These are phyloP conservation scores for Brasilioporus rufonigricans DNA, from an alignment of 768 basidiomycete species.

Conservation along the genomic window DNA sequence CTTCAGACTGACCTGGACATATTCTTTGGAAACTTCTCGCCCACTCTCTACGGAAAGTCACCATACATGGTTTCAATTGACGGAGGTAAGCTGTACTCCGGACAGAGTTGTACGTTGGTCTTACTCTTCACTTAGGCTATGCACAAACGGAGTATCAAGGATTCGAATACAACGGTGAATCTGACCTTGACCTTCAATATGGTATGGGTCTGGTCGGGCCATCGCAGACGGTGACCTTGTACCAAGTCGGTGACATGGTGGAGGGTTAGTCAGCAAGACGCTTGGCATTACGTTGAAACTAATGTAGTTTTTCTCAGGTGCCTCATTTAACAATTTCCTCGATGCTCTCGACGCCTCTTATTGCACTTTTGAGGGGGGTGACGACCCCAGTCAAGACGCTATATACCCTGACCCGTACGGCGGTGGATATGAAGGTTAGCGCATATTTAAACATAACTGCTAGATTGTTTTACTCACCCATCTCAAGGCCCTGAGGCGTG, in stretches of 20 bases:
- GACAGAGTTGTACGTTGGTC: too few relatives aligned
- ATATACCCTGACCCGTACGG: slow-evolving; percentile 41
- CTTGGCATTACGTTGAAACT: too few relatives aligned
- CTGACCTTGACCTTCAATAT: slow-evolving; percentile 72
- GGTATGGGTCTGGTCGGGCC: slow-evolving; percentile 50
- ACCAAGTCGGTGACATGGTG: slow-evolving; percentile 40
- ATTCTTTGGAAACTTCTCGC: too few relatives aligned
- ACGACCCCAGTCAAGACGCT: slow-evolving; percentile 38
- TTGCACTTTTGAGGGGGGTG: slow-evolving; percentile 47
- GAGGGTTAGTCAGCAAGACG: slow-evolving; percentile 25
- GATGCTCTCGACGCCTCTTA: slow-evolving; percentile 44
- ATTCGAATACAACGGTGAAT: slow-evolving; percentile 59
- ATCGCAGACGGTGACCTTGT: slow-evolving; percentile 35
- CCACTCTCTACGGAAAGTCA: slow-evolving; percentile 38
- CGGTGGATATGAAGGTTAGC: slow-evolving; percentile 39
- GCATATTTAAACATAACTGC: too few relatives aligned
- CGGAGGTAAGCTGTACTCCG: slow-evolving; percentile 49
- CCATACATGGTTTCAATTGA: slow-evolving; percentile 35
- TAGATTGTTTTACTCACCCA: too few relatives aligned
- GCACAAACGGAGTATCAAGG: too few relatives aligned
- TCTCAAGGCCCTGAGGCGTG: slow-evolving; percentile 28
- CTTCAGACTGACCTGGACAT: slow-evolving; percentile 45
- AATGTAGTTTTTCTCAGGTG: slow-evolving; percentile 34
- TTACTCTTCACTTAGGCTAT: too few relatives aligned
- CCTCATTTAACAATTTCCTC: slow-evolving; percentile 43